Evolutionary conservation across 345 rosid species (phyloP).

Genomic region (Arabis alpina): DNA sequence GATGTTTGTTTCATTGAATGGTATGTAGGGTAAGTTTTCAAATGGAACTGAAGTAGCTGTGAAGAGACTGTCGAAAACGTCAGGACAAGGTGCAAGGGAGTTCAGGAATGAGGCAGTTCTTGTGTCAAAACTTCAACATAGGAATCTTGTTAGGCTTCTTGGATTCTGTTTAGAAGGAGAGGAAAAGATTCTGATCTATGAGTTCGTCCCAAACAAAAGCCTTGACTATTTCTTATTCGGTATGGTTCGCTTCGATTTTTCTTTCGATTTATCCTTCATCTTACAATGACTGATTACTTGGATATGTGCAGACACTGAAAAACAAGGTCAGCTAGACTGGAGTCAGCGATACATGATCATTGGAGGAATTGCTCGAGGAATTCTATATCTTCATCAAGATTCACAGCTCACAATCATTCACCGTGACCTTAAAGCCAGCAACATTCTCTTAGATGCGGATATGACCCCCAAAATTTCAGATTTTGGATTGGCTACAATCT

Average conservation of each 20-base stretch:
- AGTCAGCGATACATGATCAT: constrained; percentile 32
- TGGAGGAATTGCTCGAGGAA: constrained; percentile 41
- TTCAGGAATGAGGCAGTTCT: constrained; percentile 57
- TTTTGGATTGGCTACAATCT: constrained; percentile 40
- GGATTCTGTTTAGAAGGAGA: constrained; percentile 56
- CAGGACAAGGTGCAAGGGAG: constrained; percentile 57
- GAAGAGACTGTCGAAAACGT: constrained; percentile 49
- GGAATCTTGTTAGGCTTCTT: constrained; percentile 57
- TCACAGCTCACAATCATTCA: constrained; percentile 42
- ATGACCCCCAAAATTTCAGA: constrained; percentile 46
- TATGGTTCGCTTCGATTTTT: constrained; percentile 11
- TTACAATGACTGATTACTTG: background rate
- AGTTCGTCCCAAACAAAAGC: constrained; percentile 54
- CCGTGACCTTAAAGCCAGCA: constrained; percentile 44
- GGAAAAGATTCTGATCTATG: constrained; percentile 56
- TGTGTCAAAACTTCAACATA: constrained; percentile 59
- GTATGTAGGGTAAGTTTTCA: constrained; percentile 36
- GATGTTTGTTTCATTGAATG: background rate
- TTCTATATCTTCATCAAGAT: constrained; percentile 46
- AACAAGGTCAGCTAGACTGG: constrained; percentile 39
- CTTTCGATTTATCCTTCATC: background rate
- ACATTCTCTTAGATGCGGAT: constrained; percentile 35
- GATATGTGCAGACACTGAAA: constrained; percentile 41
- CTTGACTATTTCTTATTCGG: constrained; percentile 44
- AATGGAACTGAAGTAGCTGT: constrained; percentile 56